Conservation (phyloP, 2,329 filamentous ascomycete species). For the Talaromyces marneffei region DNA sequence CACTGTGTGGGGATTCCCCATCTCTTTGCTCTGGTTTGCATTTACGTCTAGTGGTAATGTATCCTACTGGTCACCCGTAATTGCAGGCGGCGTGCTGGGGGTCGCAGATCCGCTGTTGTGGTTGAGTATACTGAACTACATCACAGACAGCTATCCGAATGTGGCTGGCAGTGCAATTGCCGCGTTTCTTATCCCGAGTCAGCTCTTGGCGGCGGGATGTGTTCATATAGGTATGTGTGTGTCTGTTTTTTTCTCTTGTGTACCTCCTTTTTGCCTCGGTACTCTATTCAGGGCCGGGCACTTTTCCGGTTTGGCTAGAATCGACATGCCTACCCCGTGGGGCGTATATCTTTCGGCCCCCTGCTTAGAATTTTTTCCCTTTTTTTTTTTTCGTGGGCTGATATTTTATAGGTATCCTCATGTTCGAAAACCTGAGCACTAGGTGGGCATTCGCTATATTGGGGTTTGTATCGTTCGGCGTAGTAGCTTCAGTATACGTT, state of each 20-base stretch:
- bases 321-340: neutral
- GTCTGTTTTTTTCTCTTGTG: slow-evolving; percentile 12
- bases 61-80: slow-evolving; percentile 38
- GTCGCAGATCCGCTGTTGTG: slow-evolving; percentile 41
- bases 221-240: slow-evolving; percentile 34
- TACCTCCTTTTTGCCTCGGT: neutral
- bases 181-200: slow-evolving; percentile 42
- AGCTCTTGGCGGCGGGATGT: slow-evolving; percentile 36
- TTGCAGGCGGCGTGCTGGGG: slow-evolving; percentile 37
- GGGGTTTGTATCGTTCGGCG: slow-evolving; percentile 36
- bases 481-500: slow-evolving; percentile 39
- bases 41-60: slow-evolving; percentile 38
- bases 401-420: slow-evolving; percentile 21
- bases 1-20: slow-evolving; percentile 41
- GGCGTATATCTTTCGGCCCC: neutral
- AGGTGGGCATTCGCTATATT: slow-evolving; percentile 41
- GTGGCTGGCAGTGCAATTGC: slow-evolving; percentile 39
- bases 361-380: neutral
- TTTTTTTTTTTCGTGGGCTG: neutral
- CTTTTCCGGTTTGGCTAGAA: neutral
- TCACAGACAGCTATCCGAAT: slow-evolving; percentile 40
- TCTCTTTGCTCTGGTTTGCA: slow-evolving; percentile 41
- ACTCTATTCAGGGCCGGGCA: neutral
- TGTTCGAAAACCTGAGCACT: slow-evolving; percentile 35
- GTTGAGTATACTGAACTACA: slow-evolving; percentile 42